Conservation (phyloP, 2,329 filamentous ascomycete genomes). For the Hypoxylon sp. region DNA sequence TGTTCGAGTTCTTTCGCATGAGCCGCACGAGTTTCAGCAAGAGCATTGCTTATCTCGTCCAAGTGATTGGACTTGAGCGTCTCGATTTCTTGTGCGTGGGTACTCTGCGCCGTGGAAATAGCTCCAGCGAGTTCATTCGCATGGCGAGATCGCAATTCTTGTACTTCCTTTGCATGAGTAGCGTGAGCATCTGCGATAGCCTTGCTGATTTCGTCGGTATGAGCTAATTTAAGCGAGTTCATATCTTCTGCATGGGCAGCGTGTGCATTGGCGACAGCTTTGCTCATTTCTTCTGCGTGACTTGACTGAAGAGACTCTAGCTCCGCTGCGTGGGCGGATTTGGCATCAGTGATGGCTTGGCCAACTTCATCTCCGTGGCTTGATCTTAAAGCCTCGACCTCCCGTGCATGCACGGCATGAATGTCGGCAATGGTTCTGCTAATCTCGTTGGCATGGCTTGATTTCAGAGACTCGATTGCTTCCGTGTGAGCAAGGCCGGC, state of each 20-base stretch:
- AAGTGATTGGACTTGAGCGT: slow-evolving; percentile 32
- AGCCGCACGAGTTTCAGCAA: slow-evolving; percentile 24
- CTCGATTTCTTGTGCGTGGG: slow-evolving; percentile 25
- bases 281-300: slow-evolving; percentile 30
- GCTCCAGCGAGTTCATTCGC: slow-evolving; percentile 12
- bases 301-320: slow-evolving; percentile 32
- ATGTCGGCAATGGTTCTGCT: slow-evolving; percentile 38
- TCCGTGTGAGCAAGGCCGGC: slow-evolving; percentile 36
- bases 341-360: slow-evolving; percentile 26
- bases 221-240: slow-evolving; percentile 26
- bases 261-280: slow-evolving; percentile 18
- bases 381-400: slow-evolving; percentile 43
- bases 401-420: slow-evolving; percentile 36
- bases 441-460: slow-evolving; percentile 43
- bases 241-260: slow-evolving; percentile 28
- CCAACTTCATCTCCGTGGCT: slow-evolving; percentile 34
- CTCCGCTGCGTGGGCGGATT: slow-evolving; percentile 32
- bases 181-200: slow-evolving; percentile 20
- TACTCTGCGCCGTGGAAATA: slow-evolving; percentile 14
- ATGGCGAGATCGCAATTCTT: slow-evolving; percentile 31
- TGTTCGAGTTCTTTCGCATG: slow-evolving; percentile 29
- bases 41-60: slow-evolving; percentile 18
- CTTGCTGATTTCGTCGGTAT: slow-evolving; percentile 29
- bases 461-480: slow-evolving; percentile 43
- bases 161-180: slow-evolving; percentile 29